Percentiles rank a stretch among this genome's conserved stretches.
Evolutionary conservation across 495 filamentous ascomycete genomes (phyloP).

Genomic region (Schizothecium vesticola): DNA sequence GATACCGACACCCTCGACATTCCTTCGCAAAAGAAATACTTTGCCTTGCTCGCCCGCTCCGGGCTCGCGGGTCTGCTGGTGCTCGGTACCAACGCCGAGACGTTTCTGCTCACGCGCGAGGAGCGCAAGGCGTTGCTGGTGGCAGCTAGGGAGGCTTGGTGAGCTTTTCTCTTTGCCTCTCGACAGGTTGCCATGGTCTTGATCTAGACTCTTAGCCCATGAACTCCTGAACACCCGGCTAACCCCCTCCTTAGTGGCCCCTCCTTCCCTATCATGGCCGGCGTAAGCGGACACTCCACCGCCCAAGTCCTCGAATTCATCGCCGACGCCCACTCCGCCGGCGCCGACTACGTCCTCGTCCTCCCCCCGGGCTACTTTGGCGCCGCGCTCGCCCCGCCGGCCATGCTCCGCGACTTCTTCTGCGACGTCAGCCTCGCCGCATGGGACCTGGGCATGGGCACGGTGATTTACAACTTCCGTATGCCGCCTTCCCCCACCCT

Average conservation of each 20-base stretch:
- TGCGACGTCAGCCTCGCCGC: conserved; percentile 41
- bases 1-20: conserved; percentile 48
- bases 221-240: background rate
- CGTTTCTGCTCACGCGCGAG: conserved; percentile 57
- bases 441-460: conserved; percentile 43
- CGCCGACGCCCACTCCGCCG: conserved; percentile 50
- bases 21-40: conserved; percentile 47
- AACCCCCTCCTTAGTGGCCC: background rate
- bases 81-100: conserved; percentile 62
- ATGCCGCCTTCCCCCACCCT: background rate
- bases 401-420: conserved; percentile 58
- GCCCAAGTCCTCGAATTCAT: conserved; percentile 57
- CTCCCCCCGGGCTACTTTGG: conserved; percentile 63
- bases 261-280: conserved; percentile 53
- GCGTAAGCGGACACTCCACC: conserved; percentile 59
- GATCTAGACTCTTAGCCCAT: no score
- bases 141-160: conserved; percentile 47
- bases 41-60: conserved; percentile 44
- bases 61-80: conserved; percentile 56
- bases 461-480: conserved; percentile 66
- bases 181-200: background rate
- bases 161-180: background rate
- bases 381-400: conserved; percentile 46
- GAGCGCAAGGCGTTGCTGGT: conserved; percentile 50
- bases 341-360: conserved; percentile 56